Conservation (phyloP, 1,284 basidiomycete species). For the Phenoliferia sp. region DNA sequence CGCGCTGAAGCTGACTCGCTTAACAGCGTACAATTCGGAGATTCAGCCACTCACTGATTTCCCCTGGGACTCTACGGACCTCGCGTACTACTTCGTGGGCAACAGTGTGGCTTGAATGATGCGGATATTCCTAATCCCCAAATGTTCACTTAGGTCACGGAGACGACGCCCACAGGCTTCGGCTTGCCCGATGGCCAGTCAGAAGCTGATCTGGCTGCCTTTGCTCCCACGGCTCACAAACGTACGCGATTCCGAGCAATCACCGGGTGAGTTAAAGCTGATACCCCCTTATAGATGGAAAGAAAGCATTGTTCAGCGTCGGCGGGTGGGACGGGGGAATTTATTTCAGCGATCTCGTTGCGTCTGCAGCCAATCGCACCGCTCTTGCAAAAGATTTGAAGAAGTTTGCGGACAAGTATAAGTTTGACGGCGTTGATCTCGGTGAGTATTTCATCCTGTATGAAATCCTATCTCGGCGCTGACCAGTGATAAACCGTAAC, state of each 20-base stretch:
- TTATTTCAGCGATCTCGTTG: conserved; percentile 67
- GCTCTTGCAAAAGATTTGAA: conserved; percentile 60
- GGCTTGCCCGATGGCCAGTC: neutral
- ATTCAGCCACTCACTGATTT: neutral
- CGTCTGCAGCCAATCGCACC: conserved; percentile 49
- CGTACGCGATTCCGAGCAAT: neutral
- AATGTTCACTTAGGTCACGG: neutral
- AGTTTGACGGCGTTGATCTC: conserved; percentile 80
- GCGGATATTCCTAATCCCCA: too few species aligned
- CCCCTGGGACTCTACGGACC: neutral
- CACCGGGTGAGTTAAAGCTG: neutral
- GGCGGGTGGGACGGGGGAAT: conserved; percentile 24
- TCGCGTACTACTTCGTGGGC: conserved; percentile 3
- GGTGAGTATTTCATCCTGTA: too few species aligned
- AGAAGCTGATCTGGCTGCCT: neutral
- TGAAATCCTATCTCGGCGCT: neutral
- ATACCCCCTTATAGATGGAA: neutral
- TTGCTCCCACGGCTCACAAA: neutral
- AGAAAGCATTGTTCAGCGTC: conserved; percentile 15
- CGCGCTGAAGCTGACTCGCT: neutral
- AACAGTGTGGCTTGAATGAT: neutral
- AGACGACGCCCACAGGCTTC: neutral
- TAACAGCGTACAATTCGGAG: neutral
- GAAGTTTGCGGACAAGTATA: conserved; percentile 53
- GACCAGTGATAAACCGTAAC: too few species aligned